Conservation (phyloP, 768 basidiomycete genomes). For the Dentipellis fragilis region DNA sequence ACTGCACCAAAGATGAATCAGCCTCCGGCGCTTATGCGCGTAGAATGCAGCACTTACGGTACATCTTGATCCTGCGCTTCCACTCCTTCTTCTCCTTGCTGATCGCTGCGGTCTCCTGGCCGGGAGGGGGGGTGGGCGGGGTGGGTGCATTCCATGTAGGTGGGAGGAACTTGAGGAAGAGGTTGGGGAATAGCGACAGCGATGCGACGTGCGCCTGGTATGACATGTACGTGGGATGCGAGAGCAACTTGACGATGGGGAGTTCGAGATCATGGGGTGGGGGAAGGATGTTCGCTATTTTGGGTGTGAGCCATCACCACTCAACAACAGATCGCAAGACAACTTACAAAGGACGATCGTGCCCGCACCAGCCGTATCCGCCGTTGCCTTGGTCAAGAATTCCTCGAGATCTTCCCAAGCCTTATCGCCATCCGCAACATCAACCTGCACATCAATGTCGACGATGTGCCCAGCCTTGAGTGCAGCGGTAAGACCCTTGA, state of each 20-base stretch:
- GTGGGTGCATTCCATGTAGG: slow-evolving; percentile 61
- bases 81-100: slow-evolving; percentile 48
- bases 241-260: slow-evolving; percentile 73
- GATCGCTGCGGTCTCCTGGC: slow-evolving; percentile 20
- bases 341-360: slow-evolving; percentile 57
- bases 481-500: slow-evolving; percentile 56
- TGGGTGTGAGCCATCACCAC: slow-evolving; percentile 4
- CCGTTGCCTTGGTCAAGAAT: slow-evolving; percentile 52
- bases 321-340: background rate
- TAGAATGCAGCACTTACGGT: slow-evolving; percentile 42
- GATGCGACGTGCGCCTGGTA: slow-evolving; percentile 67
- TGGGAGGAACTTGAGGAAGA: slow-evolving; percentile 67
- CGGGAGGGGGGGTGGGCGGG: slow-evolving; percentile 32
- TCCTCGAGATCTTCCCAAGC: slow-evolving; percentile 65
- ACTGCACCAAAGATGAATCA: slow-evolving; percentile 34
- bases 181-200: slow-evolving; percentile 64
- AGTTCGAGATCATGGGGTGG: slow-evolving; percentile 64
- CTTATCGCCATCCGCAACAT: slow-evolving; percentile 38
- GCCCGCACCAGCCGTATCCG: slow-evolving; percentile 23
- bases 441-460: slow-evolving; percentile 58
- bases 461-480: slow-evolving; percentile 51
- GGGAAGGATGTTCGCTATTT: slow-evolving; percentile 68
- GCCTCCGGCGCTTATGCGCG: slow-evolving; percentile 1
- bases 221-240: slow-evolving; percentile 59
- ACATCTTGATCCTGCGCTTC: slow-evolving; percentile 72